Conservation (phyloP, 2,329 filamentous ascomycete species). For the Trichoderma aggressivum region DNA sequence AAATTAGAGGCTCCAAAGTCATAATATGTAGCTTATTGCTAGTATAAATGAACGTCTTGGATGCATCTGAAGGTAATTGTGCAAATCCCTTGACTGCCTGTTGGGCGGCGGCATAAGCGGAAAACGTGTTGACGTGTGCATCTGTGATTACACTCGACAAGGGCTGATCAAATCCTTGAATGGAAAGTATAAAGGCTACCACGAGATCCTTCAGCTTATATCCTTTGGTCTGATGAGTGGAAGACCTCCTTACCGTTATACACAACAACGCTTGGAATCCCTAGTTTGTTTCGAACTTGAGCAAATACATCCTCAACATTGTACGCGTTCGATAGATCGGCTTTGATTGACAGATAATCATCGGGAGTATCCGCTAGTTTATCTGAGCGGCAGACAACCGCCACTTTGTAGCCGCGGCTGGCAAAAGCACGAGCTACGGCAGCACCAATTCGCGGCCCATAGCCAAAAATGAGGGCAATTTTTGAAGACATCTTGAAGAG, state of each 20-base stretch:
- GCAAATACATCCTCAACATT: neutral
- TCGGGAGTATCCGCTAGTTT: neutral
- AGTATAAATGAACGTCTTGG: conserved; percentile 9
- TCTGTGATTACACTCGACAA: neutral
- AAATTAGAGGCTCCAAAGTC: neutral
- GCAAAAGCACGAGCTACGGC: neutral
- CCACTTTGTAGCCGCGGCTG: neutral
- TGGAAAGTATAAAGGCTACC: neutral
- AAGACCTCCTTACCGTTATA: neutral
- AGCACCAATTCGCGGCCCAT: neutral
- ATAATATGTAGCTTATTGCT: conserved; percentile 1
- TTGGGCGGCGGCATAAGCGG: neutral
- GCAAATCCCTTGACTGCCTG: neutral
- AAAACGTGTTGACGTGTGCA: neutral
- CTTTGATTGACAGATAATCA: neutral
- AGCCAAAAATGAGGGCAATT: neutral
- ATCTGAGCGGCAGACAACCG: neutral
- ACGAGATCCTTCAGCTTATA: neutral
- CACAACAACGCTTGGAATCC: neutral
- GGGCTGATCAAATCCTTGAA: neutral
- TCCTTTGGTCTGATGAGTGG: neutral
- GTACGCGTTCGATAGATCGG: neutral
- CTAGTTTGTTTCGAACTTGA: neutral
- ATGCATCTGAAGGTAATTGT: neutral
- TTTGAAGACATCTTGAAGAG: neutral